These are phyloP conservation scores for Lyophyllum semitale DNA, from an alignment of 768 basidiomycete genomes.

Conservation along the genomic window DNA sequence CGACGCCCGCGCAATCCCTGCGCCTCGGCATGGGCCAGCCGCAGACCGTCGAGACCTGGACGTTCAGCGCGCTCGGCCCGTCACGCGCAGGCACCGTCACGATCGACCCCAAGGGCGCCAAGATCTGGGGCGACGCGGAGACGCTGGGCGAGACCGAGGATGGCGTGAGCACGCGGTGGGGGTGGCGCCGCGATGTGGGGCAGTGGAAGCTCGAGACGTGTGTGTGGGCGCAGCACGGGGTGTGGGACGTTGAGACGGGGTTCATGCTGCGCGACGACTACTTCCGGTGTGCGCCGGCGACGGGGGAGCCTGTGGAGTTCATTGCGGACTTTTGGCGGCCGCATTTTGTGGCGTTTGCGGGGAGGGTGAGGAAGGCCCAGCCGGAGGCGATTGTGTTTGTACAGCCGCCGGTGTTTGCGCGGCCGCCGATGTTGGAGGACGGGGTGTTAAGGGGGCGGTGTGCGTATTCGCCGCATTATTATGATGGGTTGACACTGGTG, in stretches of 20 bases:
- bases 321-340: slow-evolving; percentile 80
- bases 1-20: slow-evolving; percentile 83
- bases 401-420: slow-evolving; percentile 87
- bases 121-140: slow-evolving; percentile 71
- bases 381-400: slow-evolving; percentile 87
- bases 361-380: slow-evolving; percentile 65
- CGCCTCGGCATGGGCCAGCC: slow-evolving; percentile 86
- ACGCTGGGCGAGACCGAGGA: slow-evolving; percentile 33
- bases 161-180: slow-evolving; percentile 70
- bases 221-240: slow-evolving; percentile 86
- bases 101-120: slow-evolving; percentile 82
- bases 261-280: slow-evolving; percentile 73
- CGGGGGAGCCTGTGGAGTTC: slow-evolving; percentile 59
- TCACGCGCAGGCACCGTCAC: slow-evolving; percentile 69
- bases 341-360: slow-evolving; percentile 60
- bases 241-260: slow-evolving; percentile 81
- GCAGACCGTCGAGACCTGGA: slow-evolving; percentile 81
- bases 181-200: slow-evolving; percentile 72
- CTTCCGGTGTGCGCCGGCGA: slow-evolving; percentile 55
- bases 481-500: slow-evolving; percentile 93
- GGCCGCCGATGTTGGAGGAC: slow-evolving; percentile 64
- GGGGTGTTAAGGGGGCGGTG: slow-evolving; percentile 62
- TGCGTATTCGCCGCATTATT: slow-evolving; percentile 84
- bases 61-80: slow-evolving; percentile 81
- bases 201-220: slow-evolving; percentile 78